A percentile compares a stretch with the other conserved stretches of the same genome.
These are phyloP conservation scores for Cladophialophora chaetospira DNA, from an alignment of 2,329 filamentous ascomycete genomes.

Conservation along the genomic window DNA sequence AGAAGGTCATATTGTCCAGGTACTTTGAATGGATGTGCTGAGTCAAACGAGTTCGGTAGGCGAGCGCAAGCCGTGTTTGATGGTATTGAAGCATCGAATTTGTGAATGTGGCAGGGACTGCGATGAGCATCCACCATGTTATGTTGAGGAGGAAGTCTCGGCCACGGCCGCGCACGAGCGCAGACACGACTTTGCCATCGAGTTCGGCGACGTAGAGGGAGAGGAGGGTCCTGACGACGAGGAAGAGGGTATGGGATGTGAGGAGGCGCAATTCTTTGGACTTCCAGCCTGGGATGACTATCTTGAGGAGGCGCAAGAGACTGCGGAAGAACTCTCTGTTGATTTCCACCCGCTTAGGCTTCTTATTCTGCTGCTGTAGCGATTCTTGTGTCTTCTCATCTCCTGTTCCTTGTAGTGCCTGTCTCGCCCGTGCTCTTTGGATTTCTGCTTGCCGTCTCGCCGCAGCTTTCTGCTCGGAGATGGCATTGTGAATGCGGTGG, in stretches of 20 bases:
- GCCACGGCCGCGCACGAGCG: slow-evolving; percentile 84
- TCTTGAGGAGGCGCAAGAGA: slow-evolving; percentile 74
- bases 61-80: slow-evolving; percentile 88
- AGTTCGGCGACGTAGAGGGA: slow-evolving; percentile 92
- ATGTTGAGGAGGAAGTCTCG: slow-evolving; percentile 85
- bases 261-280: slow-evolving; percentile 86
- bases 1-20: slow-evolving; percentile 96
- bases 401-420: slow-evolving; percentile 44
- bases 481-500: slow-evolving; percentile 86
- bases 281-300: slow-evolving; percentile 86
- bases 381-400: slow-evolving; percentile 40
- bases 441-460: slow-evolving; percentile 67
- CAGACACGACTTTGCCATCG: slow-evolving; percentile 91
- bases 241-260: slow-evolving; percentile 87
- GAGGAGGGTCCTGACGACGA: slow-evolving; percentile 86
- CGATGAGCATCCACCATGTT: slow-evolving; percentile 98
- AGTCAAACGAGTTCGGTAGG: slow-evolving; percentile 92
- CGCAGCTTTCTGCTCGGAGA: slow-evolving; percentile 89
- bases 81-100: slow-evolving; percentile 99
- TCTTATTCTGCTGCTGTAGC: too few relatives aligned
- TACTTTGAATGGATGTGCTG: slow-evolving; percentile 94
- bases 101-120: slow-evolving; percentile 93
- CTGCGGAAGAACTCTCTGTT: slow-evolving; percentile 85
- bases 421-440: slow-evolving; percentile 48
- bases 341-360: slow-evolving; percentile 79